Conservation (phyloP, 129 eudicot genomes). For the Glebionis coronaria region DNA sequence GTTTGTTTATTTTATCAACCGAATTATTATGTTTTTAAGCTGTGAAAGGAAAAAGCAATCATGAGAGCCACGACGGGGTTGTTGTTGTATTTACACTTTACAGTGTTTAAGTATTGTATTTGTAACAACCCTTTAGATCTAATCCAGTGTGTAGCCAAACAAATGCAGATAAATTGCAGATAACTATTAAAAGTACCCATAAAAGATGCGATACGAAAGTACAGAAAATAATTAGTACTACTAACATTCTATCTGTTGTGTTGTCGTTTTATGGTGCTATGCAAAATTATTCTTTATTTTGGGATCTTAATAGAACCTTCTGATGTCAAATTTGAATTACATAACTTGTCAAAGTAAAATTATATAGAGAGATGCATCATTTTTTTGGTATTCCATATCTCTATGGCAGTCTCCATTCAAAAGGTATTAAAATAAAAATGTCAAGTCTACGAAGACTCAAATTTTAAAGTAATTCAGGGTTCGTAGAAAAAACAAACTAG, state of each 20-base stretch:
- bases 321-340: slow-evolving; percentile 4
- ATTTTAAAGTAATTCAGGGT: background rate
- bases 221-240: too few species aligned
- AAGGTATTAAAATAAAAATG: background rate
- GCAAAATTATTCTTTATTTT: slow-evolving; percentile 5
- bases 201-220: background rate
- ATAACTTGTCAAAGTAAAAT: background rate
- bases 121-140: background rate
- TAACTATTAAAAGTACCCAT: background rate
- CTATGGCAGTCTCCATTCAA: background rate
- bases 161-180: background rate
- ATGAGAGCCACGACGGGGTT: background rate
- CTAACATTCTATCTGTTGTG: too few species aligned
- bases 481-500: background rate
- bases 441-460: background rate
- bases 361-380: background rate
- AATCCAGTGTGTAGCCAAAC: background rate
- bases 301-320: slow-evolving; percentile 14
- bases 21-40: slow-evolving; percentile 27
- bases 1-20: slow-evolving; percentile 16
- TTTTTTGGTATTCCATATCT: background rate
- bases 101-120: background rate
- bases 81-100: background rate
- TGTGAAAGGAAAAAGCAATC: slow-evolving; percentile 3
- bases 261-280: background rate